Base-by-base conservation (phyloP, 768 basidiomycete species). In the Kwoniella dendrophila region DNA sequence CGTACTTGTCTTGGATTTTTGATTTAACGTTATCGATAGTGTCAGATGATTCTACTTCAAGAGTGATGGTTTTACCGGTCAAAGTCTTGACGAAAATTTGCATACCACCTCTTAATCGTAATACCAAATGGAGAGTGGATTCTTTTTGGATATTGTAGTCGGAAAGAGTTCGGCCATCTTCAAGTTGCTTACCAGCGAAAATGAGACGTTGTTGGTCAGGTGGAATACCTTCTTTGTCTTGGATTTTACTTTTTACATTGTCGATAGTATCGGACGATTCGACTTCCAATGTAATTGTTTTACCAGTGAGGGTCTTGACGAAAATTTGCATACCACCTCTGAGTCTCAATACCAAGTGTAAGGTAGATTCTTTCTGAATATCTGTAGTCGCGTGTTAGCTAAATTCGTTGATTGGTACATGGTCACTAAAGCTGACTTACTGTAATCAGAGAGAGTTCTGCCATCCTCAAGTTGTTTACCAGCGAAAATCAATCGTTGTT, bases 1-100 rank as follows among this genome's bases (percentile, higher is more conserved):
- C 71, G 91, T 90, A 82, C 61, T 93, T 94, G 78, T 93, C 91
- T 78, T 93, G 91, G 50, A 95, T 93, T 85, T 92, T 93, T 33
- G 88, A 86, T 84, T 93, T 93, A 26, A 93, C 90, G 69, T 92
- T 91, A 75, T 94, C 92, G 71, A 95, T 93, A 4, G 92, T 93
- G 77, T 93, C 90, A 0, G 88, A 90, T 0, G 90, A 91, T 80
- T 94, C 91, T 33, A 95, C 92, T 75, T 96, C 77, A 41, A 78
- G 72, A 40, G 77, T 79, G 71, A 79, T 79, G 26, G 78, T 79
- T 67, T 79, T 79, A 27, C 78, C 77, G 29, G 78, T 79, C 36
- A 79, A 72, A 47, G 78, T 79, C 67, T 79, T 79, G 68, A 79
- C 76, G 68, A 79, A 79, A 63, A 79, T 79, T 70, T 92, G 90